Conservation (phyloP, 805 yeast genomes). For the Candida hungchunana region DNA sequence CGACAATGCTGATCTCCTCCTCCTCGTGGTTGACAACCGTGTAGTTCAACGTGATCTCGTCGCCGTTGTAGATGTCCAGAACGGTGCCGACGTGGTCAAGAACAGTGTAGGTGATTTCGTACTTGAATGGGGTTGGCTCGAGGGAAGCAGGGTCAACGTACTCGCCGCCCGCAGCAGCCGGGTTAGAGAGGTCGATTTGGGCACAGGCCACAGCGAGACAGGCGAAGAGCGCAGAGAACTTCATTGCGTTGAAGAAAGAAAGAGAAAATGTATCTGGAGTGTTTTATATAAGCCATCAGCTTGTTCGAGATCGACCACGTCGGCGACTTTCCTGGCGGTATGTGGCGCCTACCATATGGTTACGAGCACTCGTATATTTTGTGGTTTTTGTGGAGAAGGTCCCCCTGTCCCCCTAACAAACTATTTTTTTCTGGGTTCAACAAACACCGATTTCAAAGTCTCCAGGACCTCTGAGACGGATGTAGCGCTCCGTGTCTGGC, state of each 20-base stretch:
- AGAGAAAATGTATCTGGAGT: no score
- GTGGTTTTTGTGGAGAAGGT: neutral
- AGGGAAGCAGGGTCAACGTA: slow-evolving; percentile 17
- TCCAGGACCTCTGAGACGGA: slow-evolving; percentile 33
- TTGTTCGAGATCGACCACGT: no score
- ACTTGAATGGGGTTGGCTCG: slow-evolving; percentile 37
- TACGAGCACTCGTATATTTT: no score
- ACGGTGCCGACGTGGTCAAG: slow-evolving; percentile 40
- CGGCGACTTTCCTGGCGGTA: no score
- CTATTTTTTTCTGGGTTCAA: neutral
- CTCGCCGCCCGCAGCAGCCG: slow-evolving; percentile 13
- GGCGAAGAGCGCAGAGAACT: slow-evolving; percentile 15
- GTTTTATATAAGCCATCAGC: no score
- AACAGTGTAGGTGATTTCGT: slow-evolving; percentile 46
- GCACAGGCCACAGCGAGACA: slow-evolving; percentile 16
- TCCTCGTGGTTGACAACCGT: slow-evolving; percentile 51
- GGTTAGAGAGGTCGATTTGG: slow-evolving; percentile 17
- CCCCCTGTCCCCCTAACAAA: no score
- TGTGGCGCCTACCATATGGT: no score
- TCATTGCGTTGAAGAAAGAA: slow-evolving; percentile 17
- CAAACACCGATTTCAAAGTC: slow-evolving; percentile 28
- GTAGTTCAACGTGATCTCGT: slow-evolving; percentile 48
- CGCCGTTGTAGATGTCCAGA: slow-evolving; percentile 45
- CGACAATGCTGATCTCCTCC: slow-evolving; percentile 48
- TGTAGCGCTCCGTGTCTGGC: slow-evolving; percentile 56